Evolutionary conservation across 495 filamentous ascomycete species (phyloP).

Genomic region (Aspergillus sparsus): DNA sequence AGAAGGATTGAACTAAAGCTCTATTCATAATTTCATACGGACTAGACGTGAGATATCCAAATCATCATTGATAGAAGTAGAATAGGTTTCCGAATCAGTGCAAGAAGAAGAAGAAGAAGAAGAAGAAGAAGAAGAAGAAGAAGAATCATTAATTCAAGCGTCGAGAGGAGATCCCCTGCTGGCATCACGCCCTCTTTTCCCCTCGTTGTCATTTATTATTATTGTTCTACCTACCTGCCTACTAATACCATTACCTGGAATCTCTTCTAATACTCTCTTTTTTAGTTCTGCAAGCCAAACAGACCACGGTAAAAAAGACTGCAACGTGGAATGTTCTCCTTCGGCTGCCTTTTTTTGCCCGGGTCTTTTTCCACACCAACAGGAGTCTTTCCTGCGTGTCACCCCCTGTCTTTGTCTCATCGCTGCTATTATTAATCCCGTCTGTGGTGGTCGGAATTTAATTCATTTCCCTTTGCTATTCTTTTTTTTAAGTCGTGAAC

Average conservation of each 20-base stretch:
- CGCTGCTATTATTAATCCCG: conserved; percentile 14
- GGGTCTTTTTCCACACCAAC: conserved; percentile 19
- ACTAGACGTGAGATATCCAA: too few species aligned
- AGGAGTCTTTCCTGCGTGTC: conserved; percentile 20
- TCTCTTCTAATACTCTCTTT: neutral
- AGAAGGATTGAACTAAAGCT: too few species aligned
- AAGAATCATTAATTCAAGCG: too few species aligned
- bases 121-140: too few species aligned
- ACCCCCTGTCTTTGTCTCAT: conserved; percentile 23
- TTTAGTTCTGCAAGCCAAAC: too few species aligned
- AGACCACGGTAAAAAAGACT: neutral
- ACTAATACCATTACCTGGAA: too few species aligned
- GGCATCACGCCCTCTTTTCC: neutral
- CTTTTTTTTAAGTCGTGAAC: conserved; percentile 2
- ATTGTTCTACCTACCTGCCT: neutral
- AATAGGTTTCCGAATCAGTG: too few species aligned
- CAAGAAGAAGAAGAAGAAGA: too few species aligned
- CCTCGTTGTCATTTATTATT: neutral
- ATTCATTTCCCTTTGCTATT: conserved; percentile 9
- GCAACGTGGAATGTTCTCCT: conserved; percentile 27
- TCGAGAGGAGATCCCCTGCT: too few species aligned
- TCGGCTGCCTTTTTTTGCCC: conserved; percentile 15
- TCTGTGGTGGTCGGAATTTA: conserved; percentile 21
- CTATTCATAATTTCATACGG: too few species aligned
- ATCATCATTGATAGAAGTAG: too few species aligned